Base-by-base conservation (phyloP, 2,329 filamentous ascomycete genomes). In the Metarhizium brunneum region DNA sequence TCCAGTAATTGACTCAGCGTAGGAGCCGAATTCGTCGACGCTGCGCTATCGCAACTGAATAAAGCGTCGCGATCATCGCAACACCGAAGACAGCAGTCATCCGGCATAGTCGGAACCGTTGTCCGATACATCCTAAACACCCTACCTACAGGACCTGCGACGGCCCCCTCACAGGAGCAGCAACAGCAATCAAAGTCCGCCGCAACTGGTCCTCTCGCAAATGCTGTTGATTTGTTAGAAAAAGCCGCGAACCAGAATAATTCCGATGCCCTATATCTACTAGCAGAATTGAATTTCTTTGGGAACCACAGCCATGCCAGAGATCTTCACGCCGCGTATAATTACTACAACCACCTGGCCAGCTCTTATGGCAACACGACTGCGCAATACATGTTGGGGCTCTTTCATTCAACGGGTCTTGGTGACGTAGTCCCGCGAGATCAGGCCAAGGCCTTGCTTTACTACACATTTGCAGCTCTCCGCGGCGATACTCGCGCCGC, bases 261-360 rank as follows among this genome's bases (percentile, higher is more conserved):
- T 66, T 81, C 89, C 2, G 92, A 99, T 69, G 94, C 94, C 5
- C 82, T 97, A 49, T 96, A 87, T 66, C 77, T 95, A 16, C 79
- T 99, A 29, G 94, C 90, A 18, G 90, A 99, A 68, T 86, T 99
- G 80, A 96, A 95, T 75, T 97, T 97, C 71, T 91, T 94, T 65
- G 94, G 94, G 68, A 96, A 97, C 71, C 95, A 87, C 71, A 88
- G 89, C 25, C 82, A 96, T 65, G 92, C 92, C 2, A 81, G 86
- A 60, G 85, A 96, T 67, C 90, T 96, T 62, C 77, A 81, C 36
- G 78, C 82, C 50, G 90, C 94, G 0, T 96, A 95, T 68, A 77
- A 81, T 61, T 82, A 90, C 73, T 99, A 97, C 71, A 78, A 88
- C 59, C 79, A 85, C 58, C 79, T 99, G 54, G 90, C 92, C 2